These are phyloP conservation scores for Artemisia annua DNA, from an alignment of 129 eudicot species.

Conservation along the genomic window DNA sequence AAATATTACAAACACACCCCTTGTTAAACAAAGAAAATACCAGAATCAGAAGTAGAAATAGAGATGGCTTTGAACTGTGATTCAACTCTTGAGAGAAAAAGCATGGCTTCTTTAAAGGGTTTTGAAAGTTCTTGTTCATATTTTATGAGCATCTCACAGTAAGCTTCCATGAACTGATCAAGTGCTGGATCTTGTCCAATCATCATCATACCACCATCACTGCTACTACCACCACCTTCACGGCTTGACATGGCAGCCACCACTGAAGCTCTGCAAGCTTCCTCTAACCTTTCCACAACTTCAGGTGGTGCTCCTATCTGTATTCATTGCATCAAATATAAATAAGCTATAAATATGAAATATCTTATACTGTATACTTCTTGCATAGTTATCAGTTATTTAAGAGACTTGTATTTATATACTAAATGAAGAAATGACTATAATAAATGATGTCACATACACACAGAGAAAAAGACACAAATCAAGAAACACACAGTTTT, in stretches of 20 bases:
- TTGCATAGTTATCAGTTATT: neutral
- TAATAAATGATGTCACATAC: constrained; percentile 37
- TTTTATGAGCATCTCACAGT: constrained; percentile 90
- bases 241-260: constrained; percentile 35
- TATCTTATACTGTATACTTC: neutral
- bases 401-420: constrained; percentile 19
- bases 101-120: constrained; percentile 98
- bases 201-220: constrained; percentile 23
- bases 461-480: constrained; percentile 13
- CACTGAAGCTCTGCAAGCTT: constrained; percentile 56
- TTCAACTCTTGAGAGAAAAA: constrained; percentile 82
- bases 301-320: constrained; percentile 99
- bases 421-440: constrained; percentile 46
- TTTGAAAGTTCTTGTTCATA: constrained; percentile 93
- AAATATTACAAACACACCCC: too few species aligned
- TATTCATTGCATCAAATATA: neutral
- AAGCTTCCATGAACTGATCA: constrained; percentile 98
- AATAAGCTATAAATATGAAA: neutral
- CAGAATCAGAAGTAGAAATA: constrained; percentile 63
- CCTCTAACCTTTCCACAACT: constrained; percentile 83
- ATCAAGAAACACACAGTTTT: constrained; percentile 20
- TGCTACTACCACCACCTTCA: constrained; percentile 19
- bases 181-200: constrained; percentile 90
- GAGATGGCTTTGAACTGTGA: constrained; percentile 81
- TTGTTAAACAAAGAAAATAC: constrained; percentile 18